Base-by-base conservation (phyloP, 345 rosid genomes). In the Eucalyptus melliodora region DNA sequence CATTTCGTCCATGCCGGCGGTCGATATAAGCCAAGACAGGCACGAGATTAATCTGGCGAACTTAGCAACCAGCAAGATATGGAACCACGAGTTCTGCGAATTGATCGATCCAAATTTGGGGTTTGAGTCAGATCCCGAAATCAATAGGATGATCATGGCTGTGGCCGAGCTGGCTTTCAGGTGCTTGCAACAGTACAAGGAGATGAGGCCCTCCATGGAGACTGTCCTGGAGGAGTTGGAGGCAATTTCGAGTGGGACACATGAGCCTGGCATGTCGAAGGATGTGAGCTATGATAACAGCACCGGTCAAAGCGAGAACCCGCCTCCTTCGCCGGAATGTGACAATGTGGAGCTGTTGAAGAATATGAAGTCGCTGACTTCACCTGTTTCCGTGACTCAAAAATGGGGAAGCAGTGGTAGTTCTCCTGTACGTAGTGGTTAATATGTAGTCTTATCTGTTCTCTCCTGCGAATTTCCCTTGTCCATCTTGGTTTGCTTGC, bases 191-290 rank as follows among this genome's bases (percentile, higher is more conserved):
- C 95, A 95, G 90, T 92, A 93, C 65, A 90, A 86, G 90, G 93
- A 94, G 77, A 86, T 94, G 93, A 92, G 96, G 86, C 98, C 96
- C 3, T 82, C 95, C 81, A 95, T 96, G 98, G 93, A 90, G 81
- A 90, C 89, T 59, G 94, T 95, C 86, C 87, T 94, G 89, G 91
- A 90, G 56, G 93, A 93, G 91, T 90, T 96, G 50, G 49, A 92
- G 83, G 92, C 88, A 26, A 93, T 94, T 81, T 89, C 30, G 19
- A 87, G 62, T 44, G 60, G 50, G 45, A 51, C 87, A 80, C 50
- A 49, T 4, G 85, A 88, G 19, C 34, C 77, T 27, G 16, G 16
- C 80, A n/a, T n/a, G 77, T 65, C 21, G 10, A 67, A 67, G 80
- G 40, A 67, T 67, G 89, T 26, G n/a, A 42, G 12, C 7, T 50